A percentile compares a stretch with the other conserved stretches of the same genome.
Conservation (phyloP, 192 early-diverging fungal genomes). For the Gonapodya sp. region DNA sequence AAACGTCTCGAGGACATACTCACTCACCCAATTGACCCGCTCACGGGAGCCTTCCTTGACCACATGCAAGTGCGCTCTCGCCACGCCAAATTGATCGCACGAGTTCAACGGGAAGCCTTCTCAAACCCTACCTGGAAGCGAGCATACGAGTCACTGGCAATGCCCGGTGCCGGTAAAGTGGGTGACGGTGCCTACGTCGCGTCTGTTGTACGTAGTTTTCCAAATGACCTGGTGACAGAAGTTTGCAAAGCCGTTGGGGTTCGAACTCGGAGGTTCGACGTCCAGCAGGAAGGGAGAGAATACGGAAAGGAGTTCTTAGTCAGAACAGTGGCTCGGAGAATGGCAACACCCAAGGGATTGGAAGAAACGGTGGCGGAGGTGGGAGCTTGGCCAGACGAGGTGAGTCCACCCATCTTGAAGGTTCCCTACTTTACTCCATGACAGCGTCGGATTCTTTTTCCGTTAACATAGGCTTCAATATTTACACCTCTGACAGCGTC, state of each 20-base stretch:
- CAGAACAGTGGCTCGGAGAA: background rate
- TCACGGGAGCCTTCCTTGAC: background rate
- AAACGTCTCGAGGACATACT: background rate
- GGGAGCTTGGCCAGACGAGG: background rate
- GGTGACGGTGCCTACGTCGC: background rate
- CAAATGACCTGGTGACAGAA: background rate
- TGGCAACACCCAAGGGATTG: background rate
- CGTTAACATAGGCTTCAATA: background rate
- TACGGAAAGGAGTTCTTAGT: background rate
- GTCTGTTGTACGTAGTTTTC: background rate
- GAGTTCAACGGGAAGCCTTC: background rate
- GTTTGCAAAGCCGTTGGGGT: background rate
- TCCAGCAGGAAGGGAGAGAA: background rate
- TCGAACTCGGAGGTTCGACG: background rate
- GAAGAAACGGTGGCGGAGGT: background rate
- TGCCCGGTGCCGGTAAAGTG: background rate
- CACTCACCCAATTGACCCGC: background rate
- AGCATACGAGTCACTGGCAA: background rate
- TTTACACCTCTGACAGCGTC: background rate
- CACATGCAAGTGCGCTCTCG: background rate
- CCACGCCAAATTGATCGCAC: background rate
- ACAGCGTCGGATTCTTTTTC: no score
- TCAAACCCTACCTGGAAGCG: background rate
- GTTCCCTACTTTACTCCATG: no score
- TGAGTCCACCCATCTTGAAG: background rate